Evolutionary conservation across 257 asterid species (phyloP), one percentile per base, ranked within the genome.

Genomic region (Salvia hispanica): DNA sequence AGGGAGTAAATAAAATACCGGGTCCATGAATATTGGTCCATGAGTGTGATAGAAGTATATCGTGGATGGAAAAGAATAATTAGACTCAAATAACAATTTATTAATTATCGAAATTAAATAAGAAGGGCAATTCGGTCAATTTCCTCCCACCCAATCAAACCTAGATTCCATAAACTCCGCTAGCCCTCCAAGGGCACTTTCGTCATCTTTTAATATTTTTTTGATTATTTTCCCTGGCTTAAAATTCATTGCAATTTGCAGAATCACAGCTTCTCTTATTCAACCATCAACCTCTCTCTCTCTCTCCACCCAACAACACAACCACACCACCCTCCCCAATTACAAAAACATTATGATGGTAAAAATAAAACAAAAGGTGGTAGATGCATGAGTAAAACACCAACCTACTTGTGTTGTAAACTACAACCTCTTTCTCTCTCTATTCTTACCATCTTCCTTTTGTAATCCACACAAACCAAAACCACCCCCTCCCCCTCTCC

Each of bases 341-440:
- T 72, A 67, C 65, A 34, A 34, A 60, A 50, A 48, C 50, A 64
- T 53, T 69, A 64, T 73, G 71, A 71, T 55, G 66, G 79, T 70
- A 53, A 72, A 75, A 71, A 72, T 48, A 78, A 83, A 83, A 83
- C 78, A 88, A 90, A 90, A 90, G 97, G 95, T 88, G 95, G 96
- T 90, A 90, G 95, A 90, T 90, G 97, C 89, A 90, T 85, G 97
- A 85, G 87, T 86, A 80, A 87, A 81, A 84, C 79, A 61, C 70
- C 95, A 77, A 80, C 91, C 91, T 79, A 74, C 90, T 78, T 57
- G 74, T 51, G 69, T 54, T 40, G 31, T 60, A 47, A 67, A 71
- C 64, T 60, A 60, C 57, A 70, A 74, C 72, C 72, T 67, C 50
- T 59, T 59, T 57, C 72, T 70, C 64, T 75, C 71, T 72, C 57